Percentiles rank a stretch among this genome's conserved stretches.
Conservation (phyloP, 2,329 filamentous ascomycete species). For the Xylariaceae sp. region DNA sequence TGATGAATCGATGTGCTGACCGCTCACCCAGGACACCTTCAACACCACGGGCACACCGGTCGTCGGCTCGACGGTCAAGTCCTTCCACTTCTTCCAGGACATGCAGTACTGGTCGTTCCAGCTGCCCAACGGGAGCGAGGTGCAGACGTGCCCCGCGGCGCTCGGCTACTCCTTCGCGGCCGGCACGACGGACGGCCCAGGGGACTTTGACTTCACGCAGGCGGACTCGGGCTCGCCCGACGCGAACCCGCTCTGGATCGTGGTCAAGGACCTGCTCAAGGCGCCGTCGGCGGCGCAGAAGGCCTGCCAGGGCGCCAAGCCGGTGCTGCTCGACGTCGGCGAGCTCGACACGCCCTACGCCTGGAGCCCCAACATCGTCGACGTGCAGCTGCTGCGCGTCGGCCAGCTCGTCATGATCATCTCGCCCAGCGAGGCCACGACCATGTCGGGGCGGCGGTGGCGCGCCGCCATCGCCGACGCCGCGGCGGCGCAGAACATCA, state of each 20-base stretch:
- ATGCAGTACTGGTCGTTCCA: constrained; percentile 66
- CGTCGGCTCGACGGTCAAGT: constrained; percentile 58
- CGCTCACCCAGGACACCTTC: constrained; percentile 9
- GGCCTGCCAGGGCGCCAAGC: constrained; percentile 72
- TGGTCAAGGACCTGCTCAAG: constrained; percentile 64
- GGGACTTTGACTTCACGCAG: constrained; percentile 84
- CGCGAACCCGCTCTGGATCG: constrained; percentile 67
- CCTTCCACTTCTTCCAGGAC: constrained; percentile 75
- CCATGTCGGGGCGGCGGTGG: constrained; percentile 87
- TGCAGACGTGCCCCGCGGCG: constrained; percentile 73
- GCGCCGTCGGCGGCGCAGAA: constrained; percentile 61
- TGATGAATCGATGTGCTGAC: too few species aligned
- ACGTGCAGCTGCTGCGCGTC: constrained; percentile 75
- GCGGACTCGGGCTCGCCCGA: constrained; percentile 63
- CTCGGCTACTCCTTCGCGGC: constrained; percentile 86
- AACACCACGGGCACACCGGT: constrained; percentile 37
- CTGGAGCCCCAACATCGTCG: constrained; percentile 85
- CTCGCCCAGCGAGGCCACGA: constrained; percentile 81
- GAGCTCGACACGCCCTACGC: constrained; percentile 66
- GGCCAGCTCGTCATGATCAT: constrained; percentile 80
- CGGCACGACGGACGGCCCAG: constrained; percentile 82
- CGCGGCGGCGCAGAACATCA: constrained; percentile 32
- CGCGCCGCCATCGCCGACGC: constrained; percentile 57
- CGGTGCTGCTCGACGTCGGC: constrained; percentile 80
- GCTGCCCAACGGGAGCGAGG: constrained; percentile 62